These are phyloP conservation scores for Nephelium lappaceum DNA, from an alignment of 345 rosid species.

Conservation along the genomic window DNA sequence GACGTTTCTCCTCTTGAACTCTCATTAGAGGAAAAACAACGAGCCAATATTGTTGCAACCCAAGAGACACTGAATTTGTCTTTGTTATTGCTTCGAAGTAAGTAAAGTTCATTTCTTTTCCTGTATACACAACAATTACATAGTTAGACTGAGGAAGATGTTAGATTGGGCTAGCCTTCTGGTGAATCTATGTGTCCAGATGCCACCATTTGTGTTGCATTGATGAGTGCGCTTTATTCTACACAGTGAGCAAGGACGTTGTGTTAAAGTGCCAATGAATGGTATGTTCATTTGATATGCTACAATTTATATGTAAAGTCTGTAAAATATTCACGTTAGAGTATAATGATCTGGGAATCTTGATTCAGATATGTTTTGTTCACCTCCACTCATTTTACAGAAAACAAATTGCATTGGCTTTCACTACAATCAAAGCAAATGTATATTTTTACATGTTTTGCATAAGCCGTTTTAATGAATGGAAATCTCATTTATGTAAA, in stretches of 20 bases:
- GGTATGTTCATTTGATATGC: too few relatives aligned
- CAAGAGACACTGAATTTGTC: too few relatives aligned
- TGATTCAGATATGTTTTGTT: too few relatives aligned
- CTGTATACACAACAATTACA: too few relatives aligned
- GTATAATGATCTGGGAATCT: too few relatives aligned
- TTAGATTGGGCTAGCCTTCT: constrained; percentile 59
- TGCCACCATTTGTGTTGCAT: constrained; percentile 39
- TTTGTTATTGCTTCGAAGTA: too few relatives aligned
- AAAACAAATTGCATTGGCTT: background rate
- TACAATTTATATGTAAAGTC: too few relatives aligned
- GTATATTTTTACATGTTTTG: too few relatives aligned
- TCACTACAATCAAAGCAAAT: background rate
- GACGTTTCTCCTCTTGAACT: constrained; percentile 67
- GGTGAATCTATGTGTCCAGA: constrained; percentile 93
- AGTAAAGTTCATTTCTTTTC: background rate
- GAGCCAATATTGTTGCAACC: constrained; percentile 48
- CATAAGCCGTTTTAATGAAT: background rate
- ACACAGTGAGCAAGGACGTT: constrained; percentile 69
- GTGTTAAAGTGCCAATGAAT: too few relatives aligned
- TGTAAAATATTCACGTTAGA: too few relatives aligned
- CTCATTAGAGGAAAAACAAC: constrained; percentile 77
- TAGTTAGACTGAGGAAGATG: background rate
- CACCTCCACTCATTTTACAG: background rate
- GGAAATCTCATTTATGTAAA: background rate
- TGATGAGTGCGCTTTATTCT: too few relatives aligned